Conservation (phyloP, 1,284 basidiomycete species). For the Trichosporon asahii region DNA sequence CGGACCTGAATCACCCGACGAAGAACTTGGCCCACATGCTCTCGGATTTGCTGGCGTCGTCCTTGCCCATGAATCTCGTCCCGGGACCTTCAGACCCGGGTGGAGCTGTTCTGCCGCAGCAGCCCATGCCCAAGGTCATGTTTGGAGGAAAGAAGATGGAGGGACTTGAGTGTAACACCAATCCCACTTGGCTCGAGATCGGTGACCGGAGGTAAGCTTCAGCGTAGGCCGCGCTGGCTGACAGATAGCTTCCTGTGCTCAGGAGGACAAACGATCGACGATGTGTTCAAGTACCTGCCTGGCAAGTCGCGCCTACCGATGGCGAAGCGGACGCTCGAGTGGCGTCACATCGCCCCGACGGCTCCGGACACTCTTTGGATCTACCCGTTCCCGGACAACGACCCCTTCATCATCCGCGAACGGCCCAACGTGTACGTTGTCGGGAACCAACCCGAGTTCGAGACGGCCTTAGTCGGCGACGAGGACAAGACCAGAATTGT, state of each 20-base stretch:
- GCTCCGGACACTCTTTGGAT: slow-evolving; percentile 98
- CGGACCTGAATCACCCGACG: slow-evolving; percentile 70
- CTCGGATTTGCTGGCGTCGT: slow-evolving; percentile 63
- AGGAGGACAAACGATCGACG: slow-evolving; percentile 89
- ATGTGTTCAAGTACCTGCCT: slow-evolving; percentile 82
- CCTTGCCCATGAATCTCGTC: slow-evolving; percentile 74
- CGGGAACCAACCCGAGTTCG: slow-evolving; percentile 85
- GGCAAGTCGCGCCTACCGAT: slow-evolving; percentile 61
- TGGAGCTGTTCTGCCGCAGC: slow-evolving; percentile 85
- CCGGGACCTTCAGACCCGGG: slow-evolving; percentile 85
- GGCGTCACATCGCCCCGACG: slow-evolving; percentile 95
- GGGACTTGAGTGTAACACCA: slow-evolving; percentile 74
- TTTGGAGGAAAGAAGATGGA: slow-evolving; percentile 66
- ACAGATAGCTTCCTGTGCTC: slow-evolving; percentile 67
- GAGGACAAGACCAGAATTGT: slow-evolving; percentile 63
- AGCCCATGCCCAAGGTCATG: slow-evolving; percentile 86
- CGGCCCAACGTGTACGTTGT: slow-evolving; percentile 87
- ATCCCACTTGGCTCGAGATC: slow-evolving; percentile 77
- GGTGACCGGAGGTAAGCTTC: slow-evolving; percentile 53
- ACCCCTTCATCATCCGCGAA: slow-evolving; percentile 83
- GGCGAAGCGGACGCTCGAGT: slow-evolving; percentile 75
- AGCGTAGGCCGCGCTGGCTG: slow-evolving; percentile 34
- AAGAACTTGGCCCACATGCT: slow-evolving; percentile 67
- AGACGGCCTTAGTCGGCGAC: slow-evolving; percentile 62
- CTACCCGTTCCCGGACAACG: slow-evolving; percentile 81